phyloP scores from a whole-genome alignment of 257 asterid genomes.

The Thymus quinquecostatus region DNA sequence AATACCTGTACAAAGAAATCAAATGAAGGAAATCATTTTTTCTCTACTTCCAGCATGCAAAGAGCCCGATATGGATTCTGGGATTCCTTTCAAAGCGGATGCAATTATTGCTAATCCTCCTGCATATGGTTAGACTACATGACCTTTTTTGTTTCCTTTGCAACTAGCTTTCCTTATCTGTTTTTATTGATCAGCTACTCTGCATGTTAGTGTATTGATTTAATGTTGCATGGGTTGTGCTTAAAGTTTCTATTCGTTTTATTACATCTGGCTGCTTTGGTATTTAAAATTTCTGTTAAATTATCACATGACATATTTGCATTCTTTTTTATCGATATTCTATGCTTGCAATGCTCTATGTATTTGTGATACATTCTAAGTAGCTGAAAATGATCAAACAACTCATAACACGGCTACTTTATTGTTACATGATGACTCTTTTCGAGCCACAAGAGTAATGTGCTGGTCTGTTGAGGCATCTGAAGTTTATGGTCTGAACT shows the following conservation, averaged over 20 bases:
- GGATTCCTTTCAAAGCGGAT: conserved; percentile 85
- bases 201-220: too few species aligned
- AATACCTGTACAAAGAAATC: conserved; percentile 81
- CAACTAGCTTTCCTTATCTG: not conserved
- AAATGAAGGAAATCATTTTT: conserved; percentile 80
- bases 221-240: too few species aligned
- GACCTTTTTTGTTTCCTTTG: conserved; percentile 3
- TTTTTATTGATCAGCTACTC: conserved; percentile 4
- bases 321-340: not conserved
- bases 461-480: conserved; percentile 7
- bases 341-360: not conserved
- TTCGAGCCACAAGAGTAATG: conserved; percentile 9
- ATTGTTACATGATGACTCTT: not conserved
- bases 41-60: conserved; percentile 86
- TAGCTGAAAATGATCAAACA: conserved; percentile 3
- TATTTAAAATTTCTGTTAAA: not conserved
- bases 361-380: conserved; percentile 18
- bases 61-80: conserved; percentile 84
- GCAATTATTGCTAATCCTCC: conserved; percentile 91
- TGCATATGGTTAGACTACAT: conserved; percentile 56
- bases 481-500: conserved; percentile 17
- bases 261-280: too few species aligned
- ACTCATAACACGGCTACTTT: not conserved
- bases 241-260: too few species aligned
- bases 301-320: conserved; percentile 5